phyloP scores from a whole-genome alignment of 202 grass and related monocot species.

The Musa balbisiana region DNA sequence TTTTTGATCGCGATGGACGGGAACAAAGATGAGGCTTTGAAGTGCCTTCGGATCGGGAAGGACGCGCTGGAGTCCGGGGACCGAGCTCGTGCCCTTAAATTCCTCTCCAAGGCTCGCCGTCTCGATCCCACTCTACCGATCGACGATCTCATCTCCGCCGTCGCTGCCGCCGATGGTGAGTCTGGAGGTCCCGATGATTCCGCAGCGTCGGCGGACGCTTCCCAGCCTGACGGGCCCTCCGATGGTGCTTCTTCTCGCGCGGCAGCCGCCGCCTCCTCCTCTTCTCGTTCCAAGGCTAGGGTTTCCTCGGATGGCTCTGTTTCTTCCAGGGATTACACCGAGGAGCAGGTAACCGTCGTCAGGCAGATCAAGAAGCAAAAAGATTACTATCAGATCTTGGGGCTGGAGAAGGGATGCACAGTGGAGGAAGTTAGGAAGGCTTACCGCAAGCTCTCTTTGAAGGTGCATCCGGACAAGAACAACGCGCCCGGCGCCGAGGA shows the following conservation, averaged over 20 bases:
- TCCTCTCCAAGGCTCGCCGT: slow-evolving; percentile 77
- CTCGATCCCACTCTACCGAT: slow-evolving; percentile 85
- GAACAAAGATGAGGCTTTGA: slow-evolving; percentile 90
- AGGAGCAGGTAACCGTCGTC: slow-evolving; percentile 72
- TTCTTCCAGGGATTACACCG: slow-evolving; percentile 36
- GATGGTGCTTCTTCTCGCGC: slow-evolving; percentile 3
- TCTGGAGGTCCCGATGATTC: slow-evolving; percentile 12
- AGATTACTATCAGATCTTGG: slow-evolving; percentile 90
- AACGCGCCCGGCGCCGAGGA: slow-evolving; percentile 81
- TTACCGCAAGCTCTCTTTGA: slow-evolving; percentile 90
- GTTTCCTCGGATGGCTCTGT: slow-evolving; percentile 23
- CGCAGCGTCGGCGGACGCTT: slow-evolving; percentile 13
- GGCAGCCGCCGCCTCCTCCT: slow-evolving; percentile 3
- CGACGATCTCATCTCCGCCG: slow-evolving; percentile 52
- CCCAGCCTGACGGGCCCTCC: slow-evolving; percentile 4
- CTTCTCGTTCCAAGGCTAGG: slow-evolving; percentile 29
- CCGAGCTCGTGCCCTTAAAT: slow-evolving; percentile 64
- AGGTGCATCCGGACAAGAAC: slow-evolving; percentile 97
- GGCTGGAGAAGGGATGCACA: slow-evolving; percentile 58
- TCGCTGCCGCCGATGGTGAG: slow-evolving; percentile 28
- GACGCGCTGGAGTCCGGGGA: slow-evolving; percentile 58
- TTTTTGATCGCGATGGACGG: slow-evolving; percentile 52
- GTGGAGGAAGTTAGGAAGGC: slow-evolving; percentile 88
- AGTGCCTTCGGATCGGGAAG: slow-evolving; percentile 85
- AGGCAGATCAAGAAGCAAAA: slow-evolving; percentile 69